phyloP scores from a whole-genome alignment of 305 asterid genomes.

The Solanum chacoense region DNA sequence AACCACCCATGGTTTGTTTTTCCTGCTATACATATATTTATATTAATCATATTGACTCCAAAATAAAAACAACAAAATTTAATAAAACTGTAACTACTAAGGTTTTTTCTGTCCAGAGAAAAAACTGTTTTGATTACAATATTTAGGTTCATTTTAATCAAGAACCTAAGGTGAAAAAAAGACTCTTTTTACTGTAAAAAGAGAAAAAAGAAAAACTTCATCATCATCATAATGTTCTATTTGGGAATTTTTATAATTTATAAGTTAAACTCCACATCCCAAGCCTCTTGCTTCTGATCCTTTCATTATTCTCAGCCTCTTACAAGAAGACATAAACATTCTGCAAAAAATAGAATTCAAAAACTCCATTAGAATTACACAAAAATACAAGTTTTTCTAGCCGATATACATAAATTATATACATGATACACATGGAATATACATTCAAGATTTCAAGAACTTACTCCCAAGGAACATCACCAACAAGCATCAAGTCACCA shows the following conservation, averaged over 20 bases:
- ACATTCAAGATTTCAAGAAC: slow-evolving; percentile 3
- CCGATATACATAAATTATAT: neutral
- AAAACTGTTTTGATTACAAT: neutral
- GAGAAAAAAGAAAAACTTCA: neutral
- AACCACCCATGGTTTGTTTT: slow-evolving; percentile 23
- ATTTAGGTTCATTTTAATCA: neutral
- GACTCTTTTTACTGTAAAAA: neutral
- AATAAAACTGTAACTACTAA: neutral
- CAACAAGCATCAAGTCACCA: slow-evolving; percentile 87
- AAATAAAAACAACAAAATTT: neutral
- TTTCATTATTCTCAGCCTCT: slow-evolving; percentile 66
- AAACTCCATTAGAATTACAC: slow-evolving; percentile 4
- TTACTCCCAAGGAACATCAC: slow-evolving; percentile 88
- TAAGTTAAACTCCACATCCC: slow-evolving; percentile 34
- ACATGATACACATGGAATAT: neutral
- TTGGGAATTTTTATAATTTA: neutral
- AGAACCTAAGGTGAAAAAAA: slow-evolving; percentile 5
- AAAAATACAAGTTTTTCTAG: neutral
- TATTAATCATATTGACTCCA: neutral
- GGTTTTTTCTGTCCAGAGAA: slow-evolving; percentile 3
- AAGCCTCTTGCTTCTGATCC: slow-evolving; percentile 61
- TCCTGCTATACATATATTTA: slow-evolving; percentile 14
- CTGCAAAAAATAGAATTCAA: slow-evolving; percentile 27
- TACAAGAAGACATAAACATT: slow-evolving; percentile 68
- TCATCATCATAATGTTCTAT: neutral